Base-by-base conservation (phyloP, 2,329 filamentous ascomycete species). In the Diaporthe citri region DNA sequence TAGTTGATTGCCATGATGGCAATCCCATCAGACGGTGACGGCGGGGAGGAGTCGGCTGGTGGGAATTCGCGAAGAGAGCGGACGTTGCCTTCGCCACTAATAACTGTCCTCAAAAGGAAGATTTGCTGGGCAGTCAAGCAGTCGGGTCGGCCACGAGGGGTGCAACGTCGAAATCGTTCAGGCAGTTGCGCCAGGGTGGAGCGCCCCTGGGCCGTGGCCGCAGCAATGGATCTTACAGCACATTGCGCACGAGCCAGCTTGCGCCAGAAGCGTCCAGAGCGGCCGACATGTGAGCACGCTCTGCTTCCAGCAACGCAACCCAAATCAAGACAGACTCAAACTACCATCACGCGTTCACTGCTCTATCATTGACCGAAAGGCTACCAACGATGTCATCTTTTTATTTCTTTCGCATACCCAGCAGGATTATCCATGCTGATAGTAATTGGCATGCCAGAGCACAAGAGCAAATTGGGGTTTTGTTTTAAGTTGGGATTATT, bases 1-100 rank as follows among this genome's bases (percentile, higher is more conserved):
- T 99, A 99, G 88, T 97, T 98, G 81, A 76, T 76, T 71, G 75
- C 75, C 75, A 76, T 75, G 69, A 59, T 72, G 75, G 75, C 69
- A 74, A 75, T 75, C 74, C 72, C 73, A 72, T 75, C 72, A 72
- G 59, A 64, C 28, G 62, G 28, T 52, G 67, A 72, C 22, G 48
- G 59, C 7, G 48, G n/a, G 6, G 25, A 36, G 28, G 41, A 36
- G 52, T 36, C 31, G 67, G 12, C 41, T 13, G 52, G 56, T 36
- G 28, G 31, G 22, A 57, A 9, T 41, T 41, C 4, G 36, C 22
- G 57, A 71, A 12, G n/a, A 51, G 34, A 69, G 64, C 46, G 48
- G 34, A 69, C 13, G 64, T 25, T 41, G 64, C 55, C 17, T n/a
- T 55, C n/a, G 48, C 48, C 48, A 69, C 62, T 66, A 36, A 51